Evolutionary conservation across 169 alveolate species (phyloP).

Genomic region (Plasmodium sp.): DNA sequence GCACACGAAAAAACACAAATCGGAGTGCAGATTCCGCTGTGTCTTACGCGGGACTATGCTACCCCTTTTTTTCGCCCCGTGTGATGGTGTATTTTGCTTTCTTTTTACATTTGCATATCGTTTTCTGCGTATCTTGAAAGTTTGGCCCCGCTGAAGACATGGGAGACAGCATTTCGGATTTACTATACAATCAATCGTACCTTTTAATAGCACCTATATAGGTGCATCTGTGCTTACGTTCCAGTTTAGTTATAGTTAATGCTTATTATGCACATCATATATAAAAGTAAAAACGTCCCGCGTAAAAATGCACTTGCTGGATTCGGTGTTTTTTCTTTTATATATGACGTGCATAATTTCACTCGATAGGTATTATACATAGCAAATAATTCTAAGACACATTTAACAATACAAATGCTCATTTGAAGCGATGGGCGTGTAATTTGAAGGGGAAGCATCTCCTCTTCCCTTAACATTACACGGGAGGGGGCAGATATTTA

Average conservation of each 20-base stretch:
- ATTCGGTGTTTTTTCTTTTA: not conserved
- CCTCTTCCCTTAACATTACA: not conserved
- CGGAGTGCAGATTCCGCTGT: not conserved
- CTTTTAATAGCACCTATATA: not conserved
- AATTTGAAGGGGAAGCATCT: not conserved
- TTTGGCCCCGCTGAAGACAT: not conserved
- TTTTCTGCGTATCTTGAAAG: not conserved
- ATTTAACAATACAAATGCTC: not conserved
- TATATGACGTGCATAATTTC: not conserved
- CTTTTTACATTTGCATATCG: not conserved
- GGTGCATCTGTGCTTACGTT: not conserved
- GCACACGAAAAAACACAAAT: not conserved
- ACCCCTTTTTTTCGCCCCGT: not conserved
- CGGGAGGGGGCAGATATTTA: not conserved
- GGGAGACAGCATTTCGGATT: not conserved
- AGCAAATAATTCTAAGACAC: not conserved
- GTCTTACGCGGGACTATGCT: not conserved
- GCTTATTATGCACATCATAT: not conserved
- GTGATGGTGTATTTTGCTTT: not conserved
- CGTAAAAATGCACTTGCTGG: not conserved
- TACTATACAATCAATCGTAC: not conserved
- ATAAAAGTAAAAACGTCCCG: not conserved
- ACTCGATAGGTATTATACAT: not conserved
- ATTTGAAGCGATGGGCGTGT: not conserved
- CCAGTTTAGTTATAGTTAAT: not conserved